Evolutionary conservation across 1,284 basidiomycete species (phyloP), one percentile per base, ranked within the genome.

Genomic region (Tilletiopsis washingtonensis): DNA sequence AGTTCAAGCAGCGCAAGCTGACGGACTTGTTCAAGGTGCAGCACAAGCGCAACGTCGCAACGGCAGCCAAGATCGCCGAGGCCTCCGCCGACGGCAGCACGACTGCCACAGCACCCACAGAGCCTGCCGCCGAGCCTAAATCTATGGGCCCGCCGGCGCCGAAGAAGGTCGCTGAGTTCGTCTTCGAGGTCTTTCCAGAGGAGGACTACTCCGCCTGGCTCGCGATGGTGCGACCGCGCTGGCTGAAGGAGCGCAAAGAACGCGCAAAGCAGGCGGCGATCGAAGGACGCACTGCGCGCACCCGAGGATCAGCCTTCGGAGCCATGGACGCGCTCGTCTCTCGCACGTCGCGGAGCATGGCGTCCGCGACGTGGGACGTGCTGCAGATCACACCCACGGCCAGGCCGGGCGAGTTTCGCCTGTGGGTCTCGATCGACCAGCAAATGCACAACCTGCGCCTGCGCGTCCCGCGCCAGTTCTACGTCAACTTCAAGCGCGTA

Each of bases 1-100:
- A 89, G 76, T 96, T 96, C 78, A 91, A 89, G 71, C 94, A 99
- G 74, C 91, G 93, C 76, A 96, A 91, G 75, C 78, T 99, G 40
- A 93, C 91, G 0, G 90, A 96, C 66, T 96, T 97, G 77, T 98
- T 98, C 77, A 81, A 78, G 40, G 43, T 36, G 23, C 32, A 34
- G 23, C 19, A 39, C 37, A 4, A 42, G 12, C 15, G n/a, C 15
- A 47, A 15, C 14, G 40, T 46, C 14, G 42, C 24, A 5, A 50
- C 25, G 32, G 24, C 24, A 20, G 20, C 19, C 7, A 9, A 32
- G 19, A 25, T n/a, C n/a, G n/a, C 24, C n/a, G 21, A 32, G 21
- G 23, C 27, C 7, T 38, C 24, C 11, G 36, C 23, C 20, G 17
- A 34, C 12, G 12, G 12, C 12, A 12, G 12, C 17, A 34, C 27